Evolutionary conservation across 208 protist genomes (phyloP).

Genomic region (Crithidia acanthocephali): DNA sequence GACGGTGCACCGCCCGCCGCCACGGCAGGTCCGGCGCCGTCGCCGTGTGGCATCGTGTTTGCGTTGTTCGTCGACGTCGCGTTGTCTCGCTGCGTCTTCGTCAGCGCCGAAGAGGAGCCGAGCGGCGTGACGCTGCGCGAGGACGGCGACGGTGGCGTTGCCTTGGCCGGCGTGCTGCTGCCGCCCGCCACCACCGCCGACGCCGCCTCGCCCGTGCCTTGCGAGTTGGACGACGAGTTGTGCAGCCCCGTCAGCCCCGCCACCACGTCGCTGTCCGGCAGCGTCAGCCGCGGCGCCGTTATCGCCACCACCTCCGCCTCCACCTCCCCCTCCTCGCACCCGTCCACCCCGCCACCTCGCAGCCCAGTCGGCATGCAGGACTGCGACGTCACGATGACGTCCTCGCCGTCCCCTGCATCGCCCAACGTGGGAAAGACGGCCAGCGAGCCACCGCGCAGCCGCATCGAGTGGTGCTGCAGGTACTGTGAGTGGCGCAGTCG

Average conservation of each 20-base stretch:
- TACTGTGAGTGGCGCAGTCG: slow-evolving; percentile 24
- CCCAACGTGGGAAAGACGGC: slow-evolving; percentile 11
- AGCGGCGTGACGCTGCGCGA: slow-evolving; percentile 15
- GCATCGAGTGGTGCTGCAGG: slow-evolving; percentile 21
- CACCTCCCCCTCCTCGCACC: not conserved
- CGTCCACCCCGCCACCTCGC: not conserved
- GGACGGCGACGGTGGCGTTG: not conserved
- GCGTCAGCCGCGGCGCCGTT: not conserved
- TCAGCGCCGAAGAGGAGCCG: not conserved
- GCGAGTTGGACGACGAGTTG: not conserved
- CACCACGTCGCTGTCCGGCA: slow-evolving; percentile 8
- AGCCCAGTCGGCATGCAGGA: not conserved
- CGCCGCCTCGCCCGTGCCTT: not conserved
- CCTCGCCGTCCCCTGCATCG: slow-evolving; percentile 12
- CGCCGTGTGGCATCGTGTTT: too few species aligned
- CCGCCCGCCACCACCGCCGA: not conserved
- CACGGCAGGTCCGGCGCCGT: too few species aligned
- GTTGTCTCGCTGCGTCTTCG: not conserved
- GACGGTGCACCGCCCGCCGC: too few species aligned
- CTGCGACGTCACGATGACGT: slow-evolving; percentile 16
- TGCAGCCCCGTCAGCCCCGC: not conserved
- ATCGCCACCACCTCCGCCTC: slow-evolving; percentile 16
- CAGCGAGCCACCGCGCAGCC: slow-evolving; percentile 19
- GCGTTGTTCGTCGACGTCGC: too few species aligned
- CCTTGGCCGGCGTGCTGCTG: not conserved